Evolutionary conservation across 257 asterid species (phyloP).

Genomic region (Cruciata laevipes): DNA sequence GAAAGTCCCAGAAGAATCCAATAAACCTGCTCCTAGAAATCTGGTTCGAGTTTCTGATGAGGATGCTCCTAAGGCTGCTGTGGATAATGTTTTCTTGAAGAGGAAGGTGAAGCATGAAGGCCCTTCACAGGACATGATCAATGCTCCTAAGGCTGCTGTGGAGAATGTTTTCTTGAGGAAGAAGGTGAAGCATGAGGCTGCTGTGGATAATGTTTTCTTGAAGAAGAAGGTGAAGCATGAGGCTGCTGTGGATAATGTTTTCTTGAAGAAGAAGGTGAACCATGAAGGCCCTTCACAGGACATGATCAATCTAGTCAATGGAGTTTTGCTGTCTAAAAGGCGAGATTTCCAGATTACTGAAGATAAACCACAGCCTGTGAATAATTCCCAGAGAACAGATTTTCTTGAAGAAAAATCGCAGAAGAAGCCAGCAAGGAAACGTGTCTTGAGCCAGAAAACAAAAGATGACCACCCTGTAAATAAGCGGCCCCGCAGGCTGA

Average conservation of each 20-base stretch:
- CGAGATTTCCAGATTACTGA: slow-evolving; percentile 19
- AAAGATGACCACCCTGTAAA: slow-evolving; percentile 26
- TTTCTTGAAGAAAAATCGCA: slow-evolving; percentile 23
- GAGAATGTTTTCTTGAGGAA: no score
- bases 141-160: slow-evolving; percentile 22
- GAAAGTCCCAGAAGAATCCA: slow-evolving; percentile 34
- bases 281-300: neutral
- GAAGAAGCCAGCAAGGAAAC: slow-evolving; percentile 22
- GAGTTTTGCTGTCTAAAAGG: slow-evolving; percentile 19
- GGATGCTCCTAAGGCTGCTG: slow-evolving; percentile 23
- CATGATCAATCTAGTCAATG: slow-evolving; percentile 1
- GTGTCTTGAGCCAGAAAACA: slow-evolving; percentile 23
- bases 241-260: slow-evolving; percentile 19
- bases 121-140: slow-evolving; percentile 1
- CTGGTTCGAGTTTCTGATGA: slow-evolving; percentile 12
- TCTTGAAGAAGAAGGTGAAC: slow-evolving; percentile 13
- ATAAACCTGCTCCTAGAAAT: slow-evolving; percentile 11
- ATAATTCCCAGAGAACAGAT: slow-evolving; percentile 17
- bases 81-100: slow-evolving; percentile 14
- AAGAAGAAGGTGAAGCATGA: slow-evolving; percentile 17
- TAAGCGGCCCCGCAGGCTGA: slow-evolving; percentile 34
- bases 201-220: slow-evolving; percentile 12
- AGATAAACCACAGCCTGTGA: slow-evolving; percentile 8
- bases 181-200: no score
- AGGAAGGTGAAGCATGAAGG: slow-evolving; percentile 13